These are phyloP conservation scores for Fraxinus baroniana DNA, from an alignment of 305 asterid species.

Conservation along the genomic window DNA sequence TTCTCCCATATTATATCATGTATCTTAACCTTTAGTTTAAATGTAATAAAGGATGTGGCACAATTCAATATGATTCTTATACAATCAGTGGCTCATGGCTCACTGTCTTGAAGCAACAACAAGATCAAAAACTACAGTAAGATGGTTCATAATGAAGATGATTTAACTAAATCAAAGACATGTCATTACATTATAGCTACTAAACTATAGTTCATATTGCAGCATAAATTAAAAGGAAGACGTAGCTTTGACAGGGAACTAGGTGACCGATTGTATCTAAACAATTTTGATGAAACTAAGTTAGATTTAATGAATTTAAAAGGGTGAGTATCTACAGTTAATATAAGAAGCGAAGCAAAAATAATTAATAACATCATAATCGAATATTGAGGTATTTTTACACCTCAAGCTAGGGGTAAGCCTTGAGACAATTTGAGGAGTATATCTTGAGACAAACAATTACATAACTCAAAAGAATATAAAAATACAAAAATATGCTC, in stretches of 20 bases:
- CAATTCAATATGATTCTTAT: neutral
- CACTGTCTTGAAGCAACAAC: slow-evolving; percentile 6
- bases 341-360: neutral
- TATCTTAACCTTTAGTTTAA: neutral
- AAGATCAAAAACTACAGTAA: neutral
- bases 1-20: neutral
- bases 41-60: neutral
- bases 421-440: neutral
- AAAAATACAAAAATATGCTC: neutral
- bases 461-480: neutral
- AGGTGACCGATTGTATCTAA: neutral
- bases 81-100: neutral
- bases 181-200: neutral
- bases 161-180: neutral
- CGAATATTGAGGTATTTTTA: neutral
- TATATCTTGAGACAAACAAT: neutral
- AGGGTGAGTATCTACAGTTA: neutral
- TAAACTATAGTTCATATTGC: slow-evolving; percentile 1
- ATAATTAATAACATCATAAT: neutral
- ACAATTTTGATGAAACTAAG: neutral
- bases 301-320: neutral
- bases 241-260: neutral
- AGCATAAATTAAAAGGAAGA: neutral
- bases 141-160: slow-evolving; percentile 6
- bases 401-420: neutral